phyloP scores from a whole-genome alignment of 2,329 filamentous ascomycete genomes.

The Huntiella moniliformis region DNA sequence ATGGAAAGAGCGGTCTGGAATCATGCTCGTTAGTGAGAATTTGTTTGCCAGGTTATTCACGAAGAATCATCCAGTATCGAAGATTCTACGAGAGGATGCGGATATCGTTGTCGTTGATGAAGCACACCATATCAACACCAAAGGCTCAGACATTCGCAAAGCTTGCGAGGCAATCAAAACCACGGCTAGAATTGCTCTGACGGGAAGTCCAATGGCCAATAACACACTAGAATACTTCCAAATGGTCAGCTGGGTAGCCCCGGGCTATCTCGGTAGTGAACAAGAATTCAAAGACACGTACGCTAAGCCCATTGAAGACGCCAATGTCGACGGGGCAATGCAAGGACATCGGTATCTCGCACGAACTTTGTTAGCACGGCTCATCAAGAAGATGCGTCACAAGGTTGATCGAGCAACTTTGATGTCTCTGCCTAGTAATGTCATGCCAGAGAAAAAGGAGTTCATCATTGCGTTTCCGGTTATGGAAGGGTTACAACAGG shows the following conservation, averaged over 20 bases:
- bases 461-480: constrained; percentile 56
- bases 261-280: constrained; percentile 52
- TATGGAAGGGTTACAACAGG: constrained; percentile 44
- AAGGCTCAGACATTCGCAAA: constrained; percentile 28
- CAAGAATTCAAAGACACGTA: constrained; percentile 54
- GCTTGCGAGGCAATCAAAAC: constrained; percentile 44
- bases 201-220: constrained; percentile 72
- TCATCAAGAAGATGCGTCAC: constrained; percentile 54
- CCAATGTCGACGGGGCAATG: constrained; percentile 48
- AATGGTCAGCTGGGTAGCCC: constrained; percentile 79
- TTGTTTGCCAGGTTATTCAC: constrained; percentile 29
- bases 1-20: constrained; percentile 49
- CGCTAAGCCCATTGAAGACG: constrained; percentile 51
- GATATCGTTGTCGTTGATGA: constrained; percentile 71
- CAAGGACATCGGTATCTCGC: constrained; percentile 35
- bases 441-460: constrained; percentile 58
- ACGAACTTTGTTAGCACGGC: constrained; percentile 46
- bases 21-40: constrained; percentile 59
- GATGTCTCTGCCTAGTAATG: constrained; percentile 36
- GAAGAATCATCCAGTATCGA: constrained; percentile 18
- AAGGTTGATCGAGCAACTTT: constrained; percentile 65
- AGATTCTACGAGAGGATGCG: constrained; percentile 38
- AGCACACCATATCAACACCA: constrained; percentile 53
- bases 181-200: constrained; percentile 59
- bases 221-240: constrained; percentile 66